phyloP scores from a whole-genome alignment of 805 yeast genomes.

The Zygosaccharomyces rouxii region DNA sequence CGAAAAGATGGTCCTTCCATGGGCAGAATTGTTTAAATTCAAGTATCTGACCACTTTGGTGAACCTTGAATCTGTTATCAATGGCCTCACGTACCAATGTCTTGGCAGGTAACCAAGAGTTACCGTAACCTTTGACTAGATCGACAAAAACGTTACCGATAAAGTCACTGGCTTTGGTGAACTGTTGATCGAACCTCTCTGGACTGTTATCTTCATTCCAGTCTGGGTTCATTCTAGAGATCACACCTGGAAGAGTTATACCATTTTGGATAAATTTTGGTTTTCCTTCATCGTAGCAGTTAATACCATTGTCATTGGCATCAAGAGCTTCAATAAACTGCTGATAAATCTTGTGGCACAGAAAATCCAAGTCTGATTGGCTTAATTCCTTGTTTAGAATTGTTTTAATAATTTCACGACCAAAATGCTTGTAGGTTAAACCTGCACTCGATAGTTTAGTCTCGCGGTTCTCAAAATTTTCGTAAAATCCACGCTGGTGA shows the following conservation, averaged over 20 bases:
- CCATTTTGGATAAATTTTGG: conserved; percentile 68
- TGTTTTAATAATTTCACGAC: conserved; percentile 57
- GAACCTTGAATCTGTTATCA: conserved; percentile 50
- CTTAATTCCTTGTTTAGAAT: conserved; percentile 38
- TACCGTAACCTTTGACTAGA: conserved; percentile 65
- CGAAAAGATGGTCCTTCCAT: conserved; percentile 91
- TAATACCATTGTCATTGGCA: conserved; percentile 93
- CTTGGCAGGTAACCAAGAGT: conserved; percentile 90
- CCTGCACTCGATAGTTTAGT: conserved; percentile 95
- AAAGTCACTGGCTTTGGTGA: conserved; percentile 64
- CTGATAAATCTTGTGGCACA: conserved; percentile 74
- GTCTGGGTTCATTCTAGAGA: conserved; percentile 75
- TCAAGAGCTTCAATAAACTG: conserved; percentile 89
- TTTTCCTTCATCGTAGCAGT: conserved; percentile 53
- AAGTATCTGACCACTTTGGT: conserved; percentile 66
- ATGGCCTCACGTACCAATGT: conserved; percentile 70
- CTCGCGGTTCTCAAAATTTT: conserved; percentile 56
- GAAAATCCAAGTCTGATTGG: conserved; percentile 48
- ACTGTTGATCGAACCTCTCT: conserved; percentile 60
- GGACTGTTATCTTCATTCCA: conserved; percentile 73
- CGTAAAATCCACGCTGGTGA: conserved; percentile 88
- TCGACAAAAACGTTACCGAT: conserved; percentile 80
- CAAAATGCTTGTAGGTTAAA: conserved; percentile 80
- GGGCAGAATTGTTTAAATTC: conserved; percentile 77
- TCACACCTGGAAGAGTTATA: conserved; percentile 72